A percentile compares a stretch with the other conserved stretches of the same genome.
Conservation (phyloP, 2,329 filamentous ascomycete species). For the Lachnellula suecica region DNA sequence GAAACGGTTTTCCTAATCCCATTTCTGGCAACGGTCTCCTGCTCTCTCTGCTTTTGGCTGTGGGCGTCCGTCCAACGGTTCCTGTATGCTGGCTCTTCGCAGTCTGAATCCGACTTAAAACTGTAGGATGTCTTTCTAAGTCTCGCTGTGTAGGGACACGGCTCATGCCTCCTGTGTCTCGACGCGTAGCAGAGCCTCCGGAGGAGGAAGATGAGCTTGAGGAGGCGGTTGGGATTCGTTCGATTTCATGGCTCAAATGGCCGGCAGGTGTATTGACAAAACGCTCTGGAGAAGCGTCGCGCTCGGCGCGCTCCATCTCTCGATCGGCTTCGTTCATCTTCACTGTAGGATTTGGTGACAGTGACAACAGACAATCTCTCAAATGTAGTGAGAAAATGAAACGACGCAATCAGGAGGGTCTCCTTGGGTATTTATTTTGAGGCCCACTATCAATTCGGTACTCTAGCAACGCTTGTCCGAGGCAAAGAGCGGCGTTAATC, state of each 20-base stretch:
- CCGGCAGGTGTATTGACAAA: conserved; percentile 24
- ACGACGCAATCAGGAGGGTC: too few relatives aligned
- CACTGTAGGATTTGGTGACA: neutral
- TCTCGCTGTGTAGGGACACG: conserved; percentile 65
- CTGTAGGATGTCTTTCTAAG: conserved; percentile 68
- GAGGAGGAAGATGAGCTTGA: conserved; percentile 50
- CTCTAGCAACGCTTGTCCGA: too few relatives aligned
- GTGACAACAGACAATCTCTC: neutral
- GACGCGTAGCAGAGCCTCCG: conserved; percentile 34
- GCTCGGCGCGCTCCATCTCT: conserved; percentile 40
- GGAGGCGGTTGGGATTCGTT: conserved; percentile 56
- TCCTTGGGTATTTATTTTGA: too few relatives aligned
- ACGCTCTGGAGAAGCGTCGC: conserved; percentile 47
- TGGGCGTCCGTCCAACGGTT: conserved; percentile 62
- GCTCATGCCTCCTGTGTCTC: conserved; percentile 52
- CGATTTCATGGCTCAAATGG: conserved; percentile 52
- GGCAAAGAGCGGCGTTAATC: too few relatives aligned
- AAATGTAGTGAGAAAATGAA: too few relatives aligned
- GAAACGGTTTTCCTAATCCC: conserved; percentile 73
- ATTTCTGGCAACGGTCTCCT: conserved; percentile 64
- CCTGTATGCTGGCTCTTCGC: conserved; percentile 67
- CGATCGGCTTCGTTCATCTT: conserved; percentile 30
- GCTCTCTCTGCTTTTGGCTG: conserved; percentile 46
- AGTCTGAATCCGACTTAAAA: conserved; percentile 70
- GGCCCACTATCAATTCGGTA: too few relatives aligned